A percentile compares a stretch with the other conserved stretches of the same genome.
Conservation (phyloP, 495 filamentous ascomycete genomes). For the Aspergillus asperescens region DNA sequence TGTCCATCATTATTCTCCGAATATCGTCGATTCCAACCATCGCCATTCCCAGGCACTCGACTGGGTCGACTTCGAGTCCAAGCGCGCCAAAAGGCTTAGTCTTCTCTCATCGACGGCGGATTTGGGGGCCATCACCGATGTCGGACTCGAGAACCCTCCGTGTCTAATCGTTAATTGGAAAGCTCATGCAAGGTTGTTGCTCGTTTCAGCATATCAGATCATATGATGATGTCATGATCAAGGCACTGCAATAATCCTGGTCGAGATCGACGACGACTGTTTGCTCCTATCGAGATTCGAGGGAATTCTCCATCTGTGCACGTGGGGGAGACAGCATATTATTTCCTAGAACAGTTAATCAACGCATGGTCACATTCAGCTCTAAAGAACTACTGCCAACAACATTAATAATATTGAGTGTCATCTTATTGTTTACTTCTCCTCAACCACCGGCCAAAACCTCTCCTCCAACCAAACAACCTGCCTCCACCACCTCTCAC, state of each 20-base stretch:
- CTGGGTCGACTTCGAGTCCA: too few relatives aligned
- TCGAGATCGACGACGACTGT: too few relatives aligned
- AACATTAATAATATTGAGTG: too few relatives aligned
- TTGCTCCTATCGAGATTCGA: too few relatives aligned
- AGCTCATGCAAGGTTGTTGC: too few relatives aligned
- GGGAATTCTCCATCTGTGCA: too few relatives aligned
- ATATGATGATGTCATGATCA: slow-evolving; percentile 9
- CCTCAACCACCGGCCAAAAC: slow-evolving; percentile 41
- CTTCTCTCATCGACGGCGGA: not conserved
- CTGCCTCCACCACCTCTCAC: slow-evolving; percentile 47
- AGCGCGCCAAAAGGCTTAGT: slow-evolving; percentile 8
- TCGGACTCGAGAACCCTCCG: slow-evolving; percentile 8
- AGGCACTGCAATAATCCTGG: not conserved
- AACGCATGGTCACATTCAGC: too few relatives aligned
- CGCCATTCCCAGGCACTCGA: not conserved
- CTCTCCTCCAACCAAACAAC: slow-evolving; percentile 49
- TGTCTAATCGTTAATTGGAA: too few relatives aligned
- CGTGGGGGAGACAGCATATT: slow-evolving; percentile 1
- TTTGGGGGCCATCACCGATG: not conserved
- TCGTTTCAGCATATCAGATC: not conserved
- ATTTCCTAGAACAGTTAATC: not conserved
- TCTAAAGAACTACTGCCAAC: too few relatives aligned
- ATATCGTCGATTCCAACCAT: not conserved
- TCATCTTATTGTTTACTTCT: too few relatives aligned
- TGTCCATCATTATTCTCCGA: too few relatives aligned